Conservation (phyloP, 805 yeast species). For the Zygoascus tannicola region DNA sequence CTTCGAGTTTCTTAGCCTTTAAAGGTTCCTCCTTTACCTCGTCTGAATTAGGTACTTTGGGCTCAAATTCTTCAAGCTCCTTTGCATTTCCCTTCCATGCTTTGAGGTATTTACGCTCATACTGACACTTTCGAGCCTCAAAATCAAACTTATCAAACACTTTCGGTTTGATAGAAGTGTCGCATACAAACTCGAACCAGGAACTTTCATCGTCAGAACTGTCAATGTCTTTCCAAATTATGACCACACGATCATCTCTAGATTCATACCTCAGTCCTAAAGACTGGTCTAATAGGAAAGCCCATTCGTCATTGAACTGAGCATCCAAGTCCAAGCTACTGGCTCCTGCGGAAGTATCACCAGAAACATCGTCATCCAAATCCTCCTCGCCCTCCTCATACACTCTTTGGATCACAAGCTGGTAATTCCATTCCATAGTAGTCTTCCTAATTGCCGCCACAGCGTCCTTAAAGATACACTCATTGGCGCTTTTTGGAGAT, state of each 20-base stretch:
- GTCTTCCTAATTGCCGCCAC: conserved; percentile 62
- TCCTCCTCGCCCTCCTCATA: conserved; percentile 58
- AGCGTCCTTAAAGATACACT: conserved; percentile 64
- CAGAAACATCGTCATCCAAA: conserved; percentile 38
- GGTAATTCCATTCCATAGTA: conserved; percentile 55
- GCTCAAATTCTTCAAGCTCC: conserved; percentile 51
- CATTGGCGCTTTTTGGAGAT: conserved; percentile 81
- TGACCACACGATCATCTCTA: conserved; percentile 44
- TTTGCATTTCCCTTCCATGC: conserved; percentile 34
- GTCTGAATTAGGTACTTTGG: conserved; percentile 25
- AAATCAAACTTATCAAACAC: conserved; percentile 53
- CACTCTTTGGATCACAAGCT: conserved; percentile 60
- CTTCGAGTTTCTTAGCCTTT: background rate
- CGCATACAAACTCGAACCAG: conserved; percentile 68
- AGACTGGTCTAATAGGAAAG: conserved; percentile 54
- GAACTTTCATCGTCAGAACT: conserved; percentile 89
- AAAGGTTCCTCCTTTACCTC: background rate
- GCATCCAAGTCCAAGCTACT: no score
- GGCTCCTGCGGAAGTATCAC: no score
- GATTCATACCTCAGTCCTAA: conserved; percentile 47
- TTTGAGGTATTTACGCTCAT: conserved; percentile 60
- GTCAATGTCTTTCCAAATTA: conserved; percentile 74
- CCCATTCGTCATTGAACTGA: conserved; percentile 55
- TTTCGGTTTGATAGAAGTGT: conserved; percentile 38
- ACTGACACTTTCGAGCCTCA: conserved; percentile 58